Evolutionary conservation across 2,329 filamentous ascomycete genomes (phyloP).

Genomic region (Scedosporium minutisporum): DNA sequence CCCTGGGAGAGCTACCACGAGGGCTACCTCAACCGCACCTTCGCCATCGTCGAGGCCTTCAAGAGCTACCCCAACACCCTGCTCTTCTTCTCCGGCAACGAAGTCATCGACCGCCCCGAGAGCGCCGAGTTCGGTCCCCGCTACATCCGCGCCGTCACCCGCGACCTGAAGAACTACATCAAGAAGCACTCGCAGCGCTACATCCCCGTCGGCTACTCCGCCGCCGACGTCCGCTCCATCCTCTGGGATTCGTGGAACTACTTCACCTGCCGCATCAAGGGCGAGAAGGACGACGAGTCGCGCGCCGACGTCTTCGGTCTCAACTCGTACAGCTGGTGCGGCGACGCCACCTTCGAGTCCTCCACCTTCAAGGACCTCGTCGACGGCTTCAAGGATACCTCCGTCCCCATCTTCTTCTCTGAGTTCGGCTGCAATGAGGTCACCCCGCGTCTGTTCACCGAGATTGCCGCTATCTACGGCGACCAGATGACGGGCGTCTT

Average conservation of each 20-base stretch:
- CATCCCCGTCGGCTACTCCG: slow-evolving; percentile 73
- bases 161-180: slow-evolving; percentile 75
- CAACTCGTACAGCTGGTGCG: slow-evolving; percentile 65
- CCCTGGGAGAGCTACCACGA: slow-evolving; percentile 52
- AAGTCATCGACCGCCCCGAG: slow-evolving; percentile 60
- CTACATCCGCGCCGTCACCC: slow-evolving; percentile 66
- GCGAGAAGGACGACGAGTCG: slow-evolving; percentile 47
- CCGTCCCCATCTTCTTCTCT: slow-evolving; percentile 72
- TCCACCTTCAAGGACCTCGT: slow-evolving; percentile 57
- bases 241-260: slow-evolving; percentile 69
- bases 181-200: slow-evolving; percentile 56
- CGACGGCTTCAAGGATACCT: slow-evolving; percentile 52
- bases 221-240: slow-evolving; percentile 65
- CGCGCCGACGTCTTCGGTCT: slow-evolving; percentile 67
- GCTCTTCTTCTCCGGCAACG: slow-evolving; percentile 71
- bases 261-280: slow-evolving; percentile 54
- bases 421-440: slow-evolving; percentile 72
- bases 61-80: slow-evolving; percentile 57
- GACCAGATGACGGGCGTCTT: slow-evolving; percentile 58
- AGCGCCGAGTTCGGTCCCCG: slow-evolving; percentile 53
- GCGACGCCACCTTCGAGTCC: slow-evolving; percentile 50
- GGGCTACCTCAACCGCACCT: slow-evolving; percentile 55
- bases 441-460: slow-evolving; percentile 63
- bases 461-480: slow-evolving; percentile 65
- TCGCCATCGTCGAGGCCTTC: slow-evolving; percentile 58